Base-by-base conservation (phyloP, 2,329 filamentous ascomycete species). In the Mariannaea sp. region DNA sequence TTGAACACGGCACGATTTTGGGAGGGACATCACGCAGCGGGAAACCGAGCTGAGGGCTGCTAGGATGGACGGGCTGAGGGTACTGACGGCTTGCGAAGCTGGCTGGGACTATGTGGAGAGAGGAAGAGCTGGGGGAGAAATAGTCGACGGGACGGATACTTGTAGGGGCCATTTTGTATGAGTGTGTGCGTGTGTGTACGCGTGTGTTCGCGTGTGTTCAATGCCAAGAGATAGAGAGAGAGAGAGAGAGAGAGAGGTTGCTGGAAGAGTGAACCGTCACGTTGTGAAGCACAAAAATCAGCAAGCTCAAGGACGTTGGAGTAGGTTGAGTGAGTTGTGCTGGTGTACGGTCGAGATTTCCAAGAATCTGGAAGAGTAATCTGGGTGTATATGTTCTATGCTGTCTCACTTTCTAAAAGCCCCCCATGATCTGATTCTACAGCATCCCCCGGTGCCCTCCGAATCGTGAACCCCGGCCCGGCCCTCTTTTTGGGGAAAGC, bases 391-490 rank as follows among this genome's bases (percentile, higher is more conserved):
- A 41, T 29, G 39, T 41, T 41, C 22, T 24, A 13, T 12, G 7
- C 8, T 26, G 22, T 35, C n/a, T 16, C 20, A 14, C 17, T 26
- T 42, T 22, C 38, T 29, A n/a, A 7, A 35, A 42, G n/a, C n/a
- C 24, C 16, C 22, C 16, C 20, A 33, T 49, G 36, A 38, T 8
- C 19, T 49, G 38, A 49, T 35, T 36, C 16, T 22, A 36, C 46
- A 8, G 10, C 7, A 3, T 7, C 12, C 19, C n/a, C 45, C 38
- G 46, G 46, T 17, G 38, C n/a, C 29, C 46, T 42, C 46, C 46
- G 38, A 42, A 24, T 17, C 26, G 45, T 35, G 20, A 49, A 35
- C 20, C 14, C 46, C 51, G 51, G 51, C 39, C 51, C 51, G 51
- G 46, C 33, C 33, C 27, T 49, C 20, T 17, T 35, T 38, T 36